Percentiles rank a stretch among this genome's conserved stretches.
Conservation (phyloP, 495 filamentous ascomycete genomes). For the Penicillium ochrochloron region DNA sequence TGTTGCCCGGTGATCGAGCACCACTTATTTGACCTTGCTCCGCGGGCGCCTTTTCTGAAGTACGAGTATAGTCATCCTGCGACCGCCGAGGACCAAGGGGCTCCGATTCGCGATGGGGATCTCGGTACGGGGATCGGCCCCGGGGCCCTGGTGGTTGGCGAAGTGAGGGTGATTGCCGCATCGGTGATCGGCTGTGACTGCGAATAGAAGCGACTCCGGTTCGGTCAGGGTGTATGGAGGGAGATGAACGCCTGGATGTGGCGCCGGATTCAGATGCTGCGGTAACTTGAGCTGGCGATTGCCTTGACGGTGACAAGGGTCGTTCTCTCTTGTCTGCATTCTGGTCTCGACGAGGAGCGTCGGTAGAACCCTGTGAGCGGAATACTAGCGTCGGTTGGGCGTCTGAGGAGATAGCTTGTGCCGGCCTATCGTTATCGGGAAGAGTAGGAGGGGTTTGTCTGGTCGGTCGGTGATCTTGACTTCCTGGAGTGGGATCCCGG, state of each 20-base stretch:
- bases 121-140: slow-evolving; percentile 19
- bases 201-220: slow-evolving; percentile 16
- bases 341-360: slow-evolving; percentile 21
- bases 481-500: slow-evolving; percentile 39
- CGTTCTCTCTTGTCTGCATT: slow-evolving; percentile 13
- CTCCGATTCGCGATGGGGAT: slow-evolving; percentile 16
- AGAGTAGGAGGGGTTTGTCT: slow-evolving; percentile 30
- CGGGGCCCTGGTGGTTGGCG: slow-evolving; percentile 13
- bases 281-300: slow-evolving; percentile 30
- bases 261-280: slow-evolving; percentile 27
- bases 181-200: slow-evolving; percentile 30
- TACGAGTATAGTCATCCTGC: not conserved
- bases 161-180: slow-evolving; percentile 16
- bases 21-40: slow-evolving; percentile 17
- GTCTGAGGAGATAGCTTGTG: slow-evolving; percentile 34
- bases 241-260: slow-evolving; percentile 39
- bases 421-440: slow-evolving; percentile 27
- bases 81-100: not conserved
- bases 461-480: slow-evolving; percentile 32
- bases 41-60: slow-evolving; percentile 7
- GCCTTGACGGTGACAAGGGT: slow-evolving; percentile 19
- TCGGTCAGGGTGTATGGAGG: slow-evolving; percentile 31
- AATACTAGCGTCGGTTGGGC: not conserved
- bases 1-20: slow-evolving; percentile 21
- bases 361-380: slow-evolving; percentile 21